Conservation (phyloP, 106 monocot genomes). For the Dioscorea zingiberensis region DNA sequence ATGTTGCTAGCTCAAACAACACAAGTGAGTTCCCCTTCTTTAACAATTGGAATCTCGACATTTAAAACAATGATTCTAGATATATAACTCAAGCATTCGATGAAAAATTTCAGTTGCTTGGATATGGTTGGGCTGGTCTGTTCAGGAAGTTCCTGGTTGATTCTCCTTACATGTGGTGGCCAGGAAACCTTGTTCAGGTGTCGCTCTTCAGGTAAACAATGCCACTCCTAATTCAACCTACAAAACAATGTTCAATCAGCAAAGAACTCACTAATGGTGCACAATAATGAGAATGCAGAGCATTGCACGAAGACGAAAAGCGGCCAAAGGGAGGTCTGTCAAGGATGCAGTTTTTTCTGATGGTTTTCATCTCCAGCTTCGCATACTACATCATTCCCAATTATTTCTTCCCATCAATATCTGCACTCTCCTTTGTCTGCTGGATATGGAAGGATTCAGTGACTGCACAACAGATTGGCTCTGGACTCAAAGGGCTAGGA, state of each 20-base stretch:
- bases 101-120: slow-evolving; percentile 31
- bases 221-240: background rate
- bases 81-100: background rate
- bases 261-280: background rate
- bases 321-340: slow-evolving; percentile 32
- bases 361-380: slow-evolving; percentile 31
- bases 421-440: slow-evolving; percentile 36
- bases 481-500: slow-evolving; percentile 45
- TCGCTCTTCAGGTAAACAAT: slow-evolving; percentile 39
- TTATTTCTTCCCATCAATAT: slow-evolving; percentile 41
- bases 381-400: slow-evolving; percentile 51
- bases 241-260: background rate
- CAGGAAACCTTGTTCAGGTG: slow-evolving; percentile 47
- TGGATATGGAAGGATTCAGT: slow-evolving; percentile 45
- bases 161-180: slow-evolving; percentile 73
- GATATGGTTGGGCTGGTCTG: slow-evolving; percentile 58
- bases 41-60: no score
- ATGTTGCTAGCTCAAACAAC: slow-evolving; percentile 16
- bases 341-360: slow-evolving; percentile 48
- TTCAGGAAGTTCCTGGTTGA: slow-evolving; percentile 48
- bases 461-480: slow-evolving; percentile 54
- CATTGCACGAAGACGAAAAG: slow-evolving; percentile 47
- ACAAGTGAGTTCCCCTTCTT: slow-evolving; percentile 6
- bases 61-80: no score
- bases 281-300: slow-evolving; percentile 7